Percentiles rank a stretch among this genome's conserved stretches.
Evolutionary conservation across 1,139 yeast genomes (phyloP).

Genomic region (Scheffersomyces cryptocercus): DNA sequence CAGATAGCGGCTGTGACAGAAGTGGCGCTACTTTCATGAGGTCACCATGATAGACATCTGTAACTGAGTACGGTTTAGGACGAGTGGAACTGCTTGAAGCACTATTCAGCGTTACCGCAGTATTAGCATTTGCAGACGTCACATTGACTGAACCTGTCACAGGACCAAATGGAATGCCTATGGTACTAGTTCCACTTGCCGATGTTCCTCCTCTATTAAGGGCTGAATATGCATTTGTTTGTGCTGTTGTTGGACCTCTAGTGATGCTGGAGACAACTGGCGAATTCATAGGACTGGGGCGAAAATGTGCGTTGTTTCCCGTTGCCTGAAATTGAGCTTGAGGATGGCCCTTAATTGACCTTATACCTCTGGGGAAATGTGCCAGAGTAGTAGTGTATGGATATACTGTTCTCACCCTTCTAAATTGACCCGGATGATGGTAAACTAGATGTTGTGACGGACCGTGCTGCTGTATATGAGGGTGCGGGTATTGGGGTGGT

Average conservation of each 20-base stretch:
- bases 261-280: too few species aligned
- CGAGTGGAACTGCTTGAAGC: slow-evolving; percentile 2
- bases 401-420: slow-evolving; percentile 7
- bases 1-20: slow-evolving; percentile 55
- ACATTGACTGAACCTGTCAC: not conserved
- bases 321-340: not conserved
- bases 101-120: not conserved
- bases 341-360: not conserved
- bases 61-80: slow-evolving; percentile 23
- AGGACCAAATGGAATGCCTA: too few species aligned
- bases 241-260: too few species aligned
- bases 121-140: not conserved
- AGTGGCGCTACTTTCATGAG: slow-evolving; percentile 51
- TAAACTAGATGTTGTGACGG: not conserved
- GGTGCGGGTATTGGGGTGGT: not conserved
- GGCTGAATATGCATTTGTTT: too few species aligned
- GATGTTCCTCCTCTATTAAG: too few species aligned
- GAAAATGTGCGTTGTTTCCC: not conserved
- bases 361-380: slow-evolving; percentile 12
- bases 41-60: slow-evolving; percentile 54
- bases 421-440: slow-evolving; percentile 6
- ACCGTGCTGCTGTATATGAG: not conserved
- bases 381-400: slow-evolving; percentile 14
- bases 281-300: not conserved
- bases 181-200: too few species aligned